Evolutionary conservation across 208 protist species (phyloP), one percentile per base, ranked within the genome.

Genomic region (Acanthamoeba culbertsoni): DNA sequence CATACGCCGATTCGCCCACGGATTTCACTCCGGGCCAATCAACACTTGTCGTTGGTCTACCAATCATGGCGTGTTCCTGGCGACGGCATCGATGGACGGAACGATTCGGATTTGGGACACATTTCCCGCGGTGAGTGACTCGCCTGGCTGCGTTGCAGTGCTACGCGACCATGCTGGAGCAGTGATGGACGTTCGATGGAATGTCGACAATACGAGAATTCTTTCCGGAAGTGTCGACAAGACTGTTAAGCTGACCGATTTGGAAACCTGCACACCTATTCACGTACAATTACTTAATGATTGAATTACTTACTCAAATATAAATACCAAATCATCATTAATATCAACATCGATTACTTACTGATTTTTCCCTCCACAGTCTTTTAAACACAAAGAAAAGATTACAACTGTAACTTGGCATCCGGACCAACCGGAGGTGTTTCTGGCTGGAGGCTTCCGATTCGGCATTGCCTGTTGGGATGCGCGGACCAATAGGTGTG

Each of bases 41-140:
- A 79, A 79, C 42, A 26, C 37, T 4, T 79, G 68, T n/a, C 68
- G 68, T 40, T 79, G 68, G 68, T 79, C 68, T 0, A 51, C 68
- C 4, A 79, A 12, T n/a, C 68, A 79, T 31, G 68, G 86, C 10
- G 63, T 46, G 23, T 79, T 62, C 42, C 8, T 92, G 5, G 86
- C 86, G 14, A 62, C 86, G 1, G 86, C 86, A 42, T 92, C 86
- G 57, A 71, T 92, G 57, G 86, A 92, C 59, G 42, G 42, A 33
- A 92, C 57, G 33, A 16, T 92, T 20, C 37, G 62, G 14, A 33
- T 92, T 28, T 92, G 86, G 86, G 86, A 92, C 40, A 28, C 46
- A 2, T 92, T 92, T 40, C 12, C 18, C 18, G 35, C 86, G 12
- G 86, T 51, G 63, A 43, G 59, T 7, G n/a, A 8, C 18, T 2